Percentiles rank a stretch among this genome's conserved stretches.
Conservation (phyloP, 768 basidiomycete genomes). For the Boletus patriciae region DNA sequence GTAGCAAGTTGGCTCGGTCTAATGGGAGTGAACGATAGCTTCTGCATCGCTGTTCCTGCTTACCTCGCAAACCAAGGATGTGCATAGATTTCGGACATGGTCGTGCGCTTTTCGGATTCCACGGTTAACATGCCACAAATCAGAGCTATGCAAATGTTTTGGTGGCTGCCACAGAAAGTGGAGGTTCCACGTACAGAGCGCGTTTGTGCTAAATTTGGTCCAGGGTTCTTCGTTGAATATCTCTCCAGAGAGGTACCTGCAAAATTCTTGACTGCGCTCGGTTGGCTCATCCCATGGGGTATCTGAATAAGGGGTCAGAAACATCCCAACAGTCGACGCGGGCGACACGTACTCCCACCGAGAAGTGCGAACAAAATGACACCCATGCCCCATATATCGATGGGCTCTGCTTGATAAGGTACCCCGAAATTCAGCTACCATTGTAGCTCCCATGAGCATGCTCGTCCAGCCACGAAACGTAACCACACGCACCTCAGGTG, state of each 20-base stretch:
- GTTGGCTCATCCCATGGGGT: constrained; percentile 99
- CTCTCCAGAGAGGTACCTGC: constrained; percentile 69
- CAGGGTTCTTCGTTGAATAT: constrained; percentile 79
- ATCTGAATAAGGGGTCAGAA: constrained; percentile 47
- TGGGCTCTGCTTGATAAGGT: constrained; percentile 86
- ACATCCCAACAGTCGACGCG: no score
- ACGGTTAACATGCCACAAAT: constrained; percentile 74
- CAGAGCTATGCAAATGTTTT: constrained; percentile 50
- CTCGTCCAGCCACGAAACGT: not conserved
- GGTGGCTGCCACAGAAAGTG: not conserved
- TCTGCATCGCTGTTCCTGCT: constrained; percentile 6
- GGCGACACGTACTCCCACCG: constrained; percentile 70
- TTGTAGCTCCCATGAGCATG: not conserved
- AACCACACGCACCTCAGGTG: constrained; percentile 72
- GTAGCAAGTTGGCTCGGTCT: constrained; percentile 72
- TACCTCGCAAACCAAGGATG: constrained; percentile 81
- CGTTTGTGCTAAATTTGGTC: constrained; percentile 57
- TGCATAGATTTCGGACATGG: constrained; percentile 50
- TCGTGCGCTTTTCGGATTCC: constrained; percentile 66
- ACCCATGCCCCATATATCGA: constrained; percentile 95
- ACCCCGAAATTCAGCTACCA: constrained; percentile 60
- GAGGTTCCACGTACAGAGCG: constrained; percentile 56
- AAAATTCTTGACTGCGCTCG: constrained; percentile 70
- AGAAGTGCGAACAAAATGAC: constrained; percentile 92
- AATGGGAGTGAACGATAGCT: not conserved